Base-by-base conservation (phyloP, 495 filamentous ascomycete genomes). In the Aspergillus bertholletiae region DNA sequence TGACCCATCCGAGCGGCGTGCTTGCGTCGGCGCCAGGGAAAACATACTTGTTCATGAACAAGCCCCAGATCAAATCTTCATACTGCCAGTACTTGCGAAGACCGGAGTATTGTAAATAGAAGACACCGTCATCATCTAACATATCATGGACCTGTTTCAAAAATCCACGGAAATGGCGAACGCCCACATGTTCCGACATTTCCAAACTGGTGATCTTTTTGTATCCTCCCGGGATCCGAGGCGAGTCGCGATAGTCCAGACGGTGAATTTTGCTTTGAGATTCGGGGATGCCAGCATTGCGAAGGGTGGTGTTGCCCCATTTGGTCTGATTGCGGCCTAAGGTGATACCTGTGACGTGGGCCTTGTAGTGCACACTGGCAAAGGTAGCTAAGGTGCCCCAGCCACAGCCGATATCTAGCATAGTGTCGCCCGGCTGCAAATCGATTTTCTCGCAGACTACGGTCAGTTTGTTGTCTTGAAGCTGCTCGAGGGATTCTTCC, bases 11-110 rank as follows among this genome's bases (percentile, higher is more conserved):
- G 27, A 88, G 72, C 40, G 85, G 85, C 24, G 85, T 87, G 22
- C 75, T 80, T 18, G 85, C 85, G 61, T 88, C 85, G 2, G 85
- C 85, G 55, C 85, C 85, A 17, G 85, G 85, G 76, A 88, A 88
- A 63, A 88, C 75, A 68, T 88, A 87, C 68, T 88, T 87, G 78
- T 87, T 88, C 85, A 88, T 88, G 76, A 87, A 88, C 7, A 88
- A 73, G 59, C 85, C 85, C 85, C 85, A 88, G 64, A 86, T 84
- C 18, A 88, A 74, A 66, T 88, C 85, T 74, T 88, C 85, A 59
- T 86, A 88, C 65, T 88, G 85, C 85, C 85, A 88, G 54, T 73
- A 74, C 70, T 86, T 87, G 52, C 85, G 74, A 43, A 88, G 70
- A 65, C 85, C 85, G 59, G 85, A 85, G 51, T 86, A 86, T 64